These are phyloP conservation scores for Penicillium sp. DNA, from an alignment of 2,329 filamentous ascomycete species.

Conservation along the genomic window DNA sequence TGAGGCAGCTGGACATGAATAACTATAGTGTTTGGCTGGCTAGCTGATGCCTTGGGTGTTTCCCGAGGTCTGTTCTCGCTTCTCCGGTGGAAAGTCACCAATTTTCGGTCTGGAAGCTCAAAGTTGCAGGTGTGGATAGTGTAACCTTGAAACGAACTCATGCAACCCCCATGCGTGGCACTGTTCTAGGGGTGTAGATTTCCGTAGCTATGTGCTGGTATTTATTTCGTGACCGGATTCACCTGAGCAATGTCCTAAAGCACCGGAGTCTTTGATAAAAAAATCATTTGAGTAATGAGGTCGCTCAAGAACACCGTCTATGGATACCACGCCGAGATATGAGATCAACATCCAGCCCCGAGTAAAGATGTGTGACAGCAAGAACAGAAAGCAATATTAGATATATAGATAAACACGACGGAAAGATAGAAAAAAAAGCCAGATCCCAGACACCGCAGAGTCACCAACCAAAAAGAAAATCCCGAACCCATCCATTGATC, in stretches of 20 bases:
- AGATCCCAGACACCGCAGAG: slow-evolving; percentile 26
- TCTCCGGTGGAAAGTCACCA: background rate
- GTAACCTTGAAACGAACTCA: background rate
- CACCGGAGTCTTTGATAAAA: too few relatives aligned
- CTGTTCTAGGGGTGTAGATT: background rate
- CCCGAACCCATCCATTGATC: slow-evolving; percentile 7
- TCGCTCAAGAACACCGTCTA: background rate
- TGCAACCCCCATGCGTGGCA: background rate
- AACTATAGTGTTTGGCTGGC: background rate
- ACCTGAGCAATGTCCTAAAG: too few relatives aligned
- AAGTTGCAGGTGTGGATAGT: background rate
- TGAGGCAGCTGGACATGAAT: background rate
- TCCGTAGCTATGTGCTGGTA: background rate
- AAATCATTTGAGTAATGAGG: background rate
- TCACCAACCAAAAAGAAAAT: slow-evolving; percentile 15
- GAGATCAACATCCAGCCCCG: slow-evolving; percentile 4
- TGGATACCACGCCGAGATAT: background rate
- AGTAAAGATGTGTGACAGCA: slow-evolving; percentile 12
- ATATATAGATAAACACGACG: slow-evolving; percentile 11
- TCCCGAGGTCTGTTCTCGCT: too few relatives aligned
- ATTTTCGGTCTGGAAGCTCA: background rate
- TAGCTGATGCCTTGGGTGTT: background rate
- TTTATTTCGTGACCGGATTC: background rate
- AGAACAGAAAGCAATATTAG: background rate
- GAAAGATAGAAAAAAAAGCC: slow-evolving; percentile 15